These are phyloP conservation scores for Pythium oligandrum DNA, from an alignment of 352 stramenopile genomes.

Conservation along the genomic window DNA sequence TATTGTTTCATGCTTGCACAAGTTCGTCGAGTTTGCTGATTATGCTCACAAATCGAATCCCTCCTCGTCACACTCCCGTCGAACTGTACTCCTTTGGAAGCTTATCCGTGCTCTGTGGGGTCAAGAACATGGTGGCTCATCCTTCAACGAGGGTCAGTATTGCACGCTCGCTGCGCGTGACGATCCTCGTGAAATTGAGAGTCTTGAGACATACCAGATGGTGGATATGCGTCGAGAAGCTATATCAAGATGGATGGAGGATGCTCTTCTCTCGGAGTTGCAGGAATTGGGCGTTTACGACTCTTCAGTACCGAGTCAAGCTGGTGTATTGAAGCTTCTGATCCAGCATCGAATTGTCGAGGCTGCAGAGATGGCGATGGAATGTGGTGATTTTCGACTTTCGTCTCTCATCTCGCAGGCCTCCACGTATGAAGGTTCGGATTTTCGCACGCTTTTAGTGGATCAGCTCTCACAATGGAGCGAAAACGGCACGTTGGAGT, in stretches of 20 bases:
- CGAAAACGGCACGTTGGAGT: conserved; percentile 17
- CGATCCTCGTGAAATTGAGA: conserved; percentile 56
- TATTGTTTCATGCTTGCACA: conserved; percentile 53
- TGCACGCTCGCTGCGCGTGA: conserved; percentile 55
- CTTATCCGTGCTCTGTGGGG: conserved; percentile 72
- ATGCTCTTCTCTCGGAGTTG: conserved; percentile 24
- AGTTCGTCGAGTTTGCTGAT: conserved; percentile 51
- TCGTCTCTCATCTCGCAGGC: conserved; percentile 36
- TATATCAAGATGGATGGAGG: conserved; percentile 75
- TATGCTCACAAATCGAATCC: conserved; percentile 15
- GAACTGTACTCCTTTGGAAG: conserved; percentile 49
- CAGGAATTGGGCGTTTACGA: background rate
- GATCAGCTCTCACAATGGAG: conserved; percentile 30
- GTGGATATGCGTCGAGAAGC: conserved; percentile 67
- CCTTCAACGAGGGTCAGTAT: conserved; percentile 11
- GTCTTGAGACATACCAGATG: conserved; percentile 57
- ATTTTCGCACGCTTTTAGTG: conserved; percentile 24
- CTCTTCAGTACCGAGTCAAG: conserved; percentile 9
- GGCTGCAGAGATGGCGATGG: conserved; percentile 27
- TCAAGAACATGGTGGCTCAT: conserved; percentile 47
- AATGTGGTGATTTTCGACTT: conserved; percentile 30
- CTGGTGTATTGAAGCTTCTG: conserved; percentile 17
- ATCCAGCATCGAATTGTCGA: conserved; percentile 30
- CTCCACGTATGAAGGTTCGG: conserved; percentile 21
- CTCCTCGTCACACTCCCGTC: conserved; percentile 13